These are phyloP conservation scores for Coemansia sp. DNA, from an alignment of 371 early-diverging fungal species.

Conservation along the genomic window DNA sequence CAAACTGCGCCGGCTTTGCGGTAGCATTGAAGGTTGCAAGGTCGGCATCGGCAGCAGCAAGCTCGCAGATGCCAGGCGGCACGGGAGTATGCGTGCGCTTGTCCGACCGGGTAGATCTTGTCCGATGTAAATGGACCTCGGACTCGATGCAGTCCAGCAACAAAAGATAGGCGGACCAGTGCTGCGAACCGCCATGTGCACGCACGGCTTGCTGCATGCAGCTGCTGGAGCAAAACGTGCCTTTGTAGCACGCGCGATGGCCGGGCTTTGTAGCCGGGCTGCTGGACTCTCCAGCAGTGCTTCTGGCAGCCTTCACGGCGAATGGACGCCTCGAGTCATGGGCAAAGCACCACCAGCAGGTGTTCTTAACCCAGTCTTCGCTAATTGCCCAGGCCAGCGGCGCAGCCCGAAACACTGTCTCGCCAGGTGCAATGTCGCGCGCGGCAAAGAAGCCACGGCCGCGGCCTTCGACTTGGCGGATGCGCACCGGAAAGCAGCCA, in stretches of 20 bases:
- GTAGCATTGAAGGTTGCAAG: constrained; percentile 6
- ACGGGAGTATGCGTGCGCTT: not conserved
- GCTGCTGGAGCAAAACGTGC: constrained; percentile 32
- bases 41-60: constrained; percentile 6
- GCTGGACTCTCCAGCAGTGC: not conserved
- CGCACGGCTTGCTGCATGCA: constrained; percentile 23
- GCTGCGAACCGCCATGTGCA: constrained; percentile 27
- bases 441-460: constrained; percentile 48
- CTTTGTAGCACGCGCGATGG: constrained; percentile 15
- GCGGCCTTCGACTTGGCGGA: constrained; percentile 31
- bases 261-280: not conserved
- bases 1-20: not conserved
- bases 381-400: constrained; percentile 41
- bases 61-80: not conserved
- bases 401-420: constrained; percentile 30
- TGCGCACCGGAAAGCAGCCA: constrained; percentile 27
- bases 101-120: not conserved
- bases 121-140: constrained; percentile 8
- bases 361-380: constrained; percentile 37
- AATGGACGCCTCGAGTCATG: constrained; percentile 19
- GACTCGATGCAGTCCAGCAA: constrained; percentile 22
- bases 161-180: constrained; percentile 21
- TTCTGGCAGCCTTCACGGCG: constrained; percentile 14
- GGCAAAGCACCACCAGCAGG: constrained; percentile 44
- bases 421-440: constrained; percentile 26